phyloP scores from a whole-genome alignment of 2,329 filamentous ascomycete genomes.

The Proliferodiscus dingleyae region DNA sequence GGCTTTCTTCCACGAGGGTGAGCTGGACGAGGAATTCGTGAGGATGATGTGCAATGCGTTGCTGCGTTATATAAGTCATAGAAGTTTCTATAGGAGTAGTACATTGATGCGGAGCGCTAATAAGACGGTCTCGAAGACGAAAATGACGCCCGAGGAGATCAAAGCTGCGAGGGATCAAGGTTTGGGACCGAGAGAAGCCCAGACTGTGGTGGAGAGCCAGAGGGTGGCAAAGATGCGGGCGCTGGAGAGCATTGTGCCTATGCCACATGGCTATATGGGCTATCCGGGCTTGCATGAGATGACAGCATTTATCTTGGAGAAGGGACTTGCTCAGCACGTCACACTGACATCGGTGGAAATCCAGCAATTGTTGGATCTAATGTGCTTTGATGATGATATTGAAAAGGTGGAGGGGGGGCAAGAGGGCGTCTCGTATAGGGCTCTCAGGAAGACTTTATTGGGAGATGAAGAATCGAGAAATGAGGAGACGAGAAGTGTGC shows the following conservation, averaged over 20 bases:
- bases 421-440: constrained; percentile 33
- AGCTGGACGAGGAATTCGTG: constrained; percentile 85
- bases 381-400: constrained; percentile 82
- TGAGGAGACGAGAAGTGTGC: constrained; percentile 42
- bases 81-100: constrained; percentile 58
- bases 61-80: constrained; percentile 65
- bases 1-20: constrained; percentile 89
- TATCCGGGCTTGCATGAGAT: constrained; percentile 82
- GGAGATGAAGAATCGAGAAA: constrained; percentile 39
- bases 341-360: constrained; percentile 70
- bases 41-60: constrained; percentile 68
- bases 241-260: constrained; percentile 38
- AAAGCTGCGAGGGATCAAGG: constrained; percentile 26
- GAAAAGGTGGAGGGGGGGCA: constrained; percentile 48
- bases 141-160: constrained; percentile 44
- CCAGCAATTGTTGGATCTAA: constrained; percentile 78
- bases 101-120: constrained; percentile 43
- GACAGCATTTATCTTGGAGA: constrained; percentile 65
- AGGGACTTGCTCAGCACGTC: constrained; percentile 66
- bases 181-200: constrained; percentile 14
- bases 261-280: constrained; percentile 60
- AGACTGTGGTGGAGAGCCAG: constrained; percentile 15
- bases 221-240: constrained; percentile 8
- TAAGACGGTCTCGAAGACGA: constrained; percentile 40
- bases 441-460: constrained; percentile 25